A percentile compares a stretch with the other conserved stretches of the same genome.
These are phyloP conservation scores for Eucalyptus lansdowneana DNA, from an alignment of 345 rosid genomes.

Conservation along the genomic window DNA sequence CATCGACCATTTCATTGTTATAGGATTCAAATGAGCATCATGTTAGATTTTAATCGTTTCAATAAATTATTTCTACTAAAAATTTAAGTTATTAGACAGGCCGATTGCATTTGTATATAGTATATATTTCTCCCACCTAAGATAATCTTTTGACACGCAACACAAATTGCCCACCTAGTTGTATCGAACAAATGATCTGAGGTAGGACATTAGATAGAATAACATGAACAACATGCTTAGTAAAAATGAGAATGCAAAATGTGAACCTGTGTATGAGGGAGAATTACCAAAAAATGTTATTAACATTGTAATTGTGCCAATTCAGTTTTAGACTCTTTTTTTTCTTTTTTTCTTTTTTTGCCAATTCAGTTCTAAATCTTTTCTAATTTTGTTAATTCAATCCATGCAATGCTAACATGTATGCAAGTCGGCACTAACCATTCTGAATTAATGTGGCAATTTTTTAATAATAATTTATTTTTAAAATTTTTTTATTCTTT, in stretches of 20 bases:
- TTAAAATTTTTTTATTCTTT: too few species aligned
- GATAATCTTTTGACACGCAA: neutral
- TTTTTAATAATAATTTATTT: too few species aligned
- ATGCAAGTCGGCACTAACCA: fast-evolving
- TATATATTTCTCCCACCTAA: neutral
- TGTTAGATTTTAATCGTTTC: neutral
- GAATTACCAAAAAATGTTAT: too few species aligned
- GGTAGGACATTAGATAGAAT: neutral
- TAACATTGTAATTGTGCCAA: fast-evolving
- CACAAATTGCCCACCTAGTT: neutral
- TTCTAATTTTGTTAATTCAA: too few species aligned
- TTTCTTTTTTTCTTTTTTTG: too few species aligned
- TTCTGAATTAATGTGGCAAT: fast-evolving
- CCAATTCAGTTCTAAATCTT: too few species aligned
- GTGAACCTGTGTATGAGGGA: neutral
- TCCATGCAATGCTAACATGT: fast-evolving
- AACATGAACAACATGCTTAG: neutral
- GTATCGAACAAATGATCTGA: neutral
- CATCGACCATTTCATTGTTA: neutral
- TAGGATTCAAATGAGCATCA: neutral
- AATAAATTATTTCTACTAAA: neutral
- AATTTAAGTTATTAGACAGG: neutral
- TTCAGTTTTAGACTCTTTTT: too few species aligned
- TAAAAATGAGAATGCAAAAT: neutral
- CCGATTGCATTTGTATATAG: neutral